Base-by-base conservation (phyloP, 202 grass and related monocot species). In the Zizania palustris region DNA sequence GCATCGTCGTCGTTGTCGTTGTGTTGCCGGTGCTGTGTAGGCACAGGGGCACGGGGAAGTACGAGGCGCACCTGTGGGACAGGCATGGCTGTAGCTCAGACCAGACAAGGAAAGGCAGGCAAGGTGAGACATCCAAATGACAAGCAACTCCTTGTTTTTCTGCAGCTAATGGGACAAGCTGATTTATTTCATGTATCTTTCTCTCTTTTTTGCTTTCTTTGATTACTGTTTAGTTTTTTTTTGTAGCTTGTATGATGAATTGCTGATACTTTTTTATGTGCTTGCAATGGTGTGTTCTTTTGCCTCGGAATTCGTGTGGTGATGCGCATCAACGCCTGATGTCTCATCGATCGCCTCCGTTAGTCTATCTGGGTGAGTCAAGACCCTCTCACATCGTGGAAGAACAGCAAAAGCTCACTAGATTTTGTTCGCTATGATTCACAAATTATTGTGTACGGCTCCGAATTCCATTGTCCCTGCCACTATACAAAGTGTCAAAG, bases 351-450 rank as follows among this genome's bases (percentile, higher is more conserved):
- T 81, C n/a, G 68, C 61, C 49, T 68, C 78, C 59, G 53, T 67
- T 44, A 92, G 90, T 92, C 66, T 92, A 89, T 86, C 18, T 92
- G 48, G 90, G 86, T 92, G 84, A 89, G 86, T 75, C 74, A 78
- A 74, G 61, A 78, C 82, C 21, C 72, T 78, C 35, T 67, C 74
- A 35, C 50, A 45, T 39, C 7, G 0, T 16, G 4, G 14, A 53
- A 80, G 2, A 28, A 2, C 28, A 28, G 2, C n/a, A 28, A 28
- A 87, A 68, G 73, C 53, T 73, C 74, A 7, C 36, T 0, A 33
- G 40, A 74, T 83, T 83, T 82, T 35, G n/a, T 36, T 5, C 9
- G 63, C 55, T 51, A 78, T 74, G 74, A 74, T 83, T 62, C 67
- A 11, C 22, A 54, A 45, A 56, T 67, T 22, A 68, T 83, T 56